A percentile compares a stretch with the other conserved stretches of the same genome.
Evolutionary conservation across 2,329 filamentous ascomycete genomes (phyloP).

Genomic region (Hymenoscyphus albidus): DNA sequence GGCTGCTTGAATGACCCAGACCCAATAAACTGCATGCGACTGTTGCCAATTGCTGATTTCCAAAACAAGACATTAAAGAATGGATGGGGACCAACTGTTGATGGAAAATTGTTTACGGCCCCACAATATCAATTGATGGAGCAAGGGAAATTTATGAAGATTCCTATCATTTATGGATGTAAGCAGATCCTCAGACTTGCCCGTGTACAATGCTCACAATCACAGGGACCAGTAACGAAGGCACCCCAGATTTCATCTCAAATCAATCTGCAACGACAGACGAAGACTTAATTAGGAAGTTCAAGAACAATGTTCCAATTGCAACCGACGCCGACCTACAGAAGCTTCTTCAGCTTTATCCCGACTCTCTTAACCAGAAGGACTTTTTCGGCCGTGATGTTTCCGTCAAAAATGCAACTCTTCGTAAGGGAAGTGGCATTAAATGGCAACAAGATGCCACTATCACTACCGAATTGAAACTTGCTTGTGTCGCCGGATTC

Average conservation of each 20-base stretch:
- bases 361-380: not conserved
- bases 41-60: constrained; percentile 41
- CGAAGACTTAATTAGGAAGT: not conserved
- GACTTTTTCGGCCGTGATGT: not conserved
- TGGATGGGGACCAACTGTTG: constrained; percentile 17
- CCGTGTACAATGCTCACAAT: not conserved
- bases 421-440: constrained; percentile 7
- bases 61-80: constrained; percentile 32
- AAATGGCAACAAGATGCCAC: constrained; percentile 17
- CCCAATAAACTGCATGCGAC: constrained; percentile 43
- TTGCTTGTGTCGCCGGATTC: constrained; percentile 10
- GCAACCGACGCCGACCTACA: not conserved
- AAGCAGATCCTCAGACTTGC: not conserved
- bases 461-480: constrained; percentile 7
- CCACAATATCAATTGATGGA: constrained; percentile 37
- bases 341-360: not conserved
- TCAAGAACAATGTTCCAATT: not conserved
- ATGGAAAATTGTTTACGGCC: constrained; percentile 14
- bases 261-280: constrained; percentile 2
- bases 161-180: constrained; percentile 47
- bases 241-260: not conserved
- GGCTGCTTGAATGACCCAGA: constrained; percentile 37
- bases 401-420: not conserved
- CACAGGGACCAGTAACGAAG: not conserved
- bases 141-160: constrained; percentile 46